Evolutionary conservation across 2,329 filamentous ascomycete species (phyloP).

Genomic region (Bipolaris cookei): DNA sequence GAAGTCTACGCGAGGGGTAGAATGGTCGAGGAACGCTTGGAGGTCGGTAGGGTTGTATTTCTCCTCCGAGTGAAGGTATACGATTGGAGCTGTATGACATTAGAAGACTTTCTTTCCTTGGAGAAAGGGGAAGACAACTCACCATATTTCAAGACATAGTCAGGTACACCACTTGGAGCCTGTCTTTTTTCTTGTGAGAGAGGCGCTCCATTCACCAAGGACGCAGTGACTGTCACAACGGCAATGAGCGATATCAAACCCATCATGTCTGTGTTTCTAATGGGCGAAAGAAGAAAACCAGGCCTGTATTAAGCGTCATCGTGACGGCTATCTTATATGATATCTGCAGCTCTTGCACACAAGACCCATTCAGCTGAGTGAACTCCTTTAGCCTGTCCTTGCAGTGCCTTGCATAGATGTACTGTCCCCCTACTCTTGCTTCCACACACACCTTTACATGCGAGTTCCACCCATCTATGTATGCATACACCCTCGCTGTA

Average conservation of each 20-base stretch:
- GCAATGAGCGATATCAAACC: constrained; percentile 16
- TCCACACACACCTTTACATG: not conserved
- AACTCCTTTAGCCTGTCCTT: not conserved
- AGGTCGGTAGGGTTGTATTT: constrained; percentile 55
- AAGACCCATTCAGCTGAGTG: constrained; percentile 9
- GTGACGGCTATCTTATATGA: not conserved
- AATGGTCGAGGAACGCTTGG: constrained; percentile 50
- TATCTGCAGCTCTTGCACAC: constrained; percentile 6
- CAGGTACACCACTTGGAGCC: constrained; percentile 38
- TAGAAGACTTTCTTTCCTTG: constrained; percentile 1
- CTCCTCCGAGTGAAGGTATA: constrained; percentile 54
- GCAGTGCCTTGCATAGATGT: not conserved
- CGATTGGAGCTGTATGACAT: constrained; percentile 49
- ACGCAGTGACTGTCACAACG: constrained; percentile 16
- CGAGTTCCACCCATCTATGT: constrained; percentile 7
- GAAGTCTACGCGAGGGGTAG: constrained; percentile 49
- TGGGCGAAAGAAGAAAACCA: not conserved
- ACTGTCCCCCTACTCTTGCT: not conserved
- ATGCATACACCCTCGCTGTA: constrained; percentile 5
- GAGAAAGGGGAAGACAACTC: constrained; percentile 6
- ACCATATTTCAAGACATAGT: constrained; percentile 51
- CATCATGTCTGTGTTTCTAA: constrained; percentile 17
- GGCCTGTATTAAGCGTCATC: not conserved
- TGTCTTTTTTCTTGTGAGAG: constrained; percentile 28
- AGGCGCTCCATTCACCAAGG: constrained; percentile 27